These are phyloP conservation scores for Podospora conica DNA, from an alignment of 495 filamentous ascomycete genomes.

Conservation along the genomic window DNA sequence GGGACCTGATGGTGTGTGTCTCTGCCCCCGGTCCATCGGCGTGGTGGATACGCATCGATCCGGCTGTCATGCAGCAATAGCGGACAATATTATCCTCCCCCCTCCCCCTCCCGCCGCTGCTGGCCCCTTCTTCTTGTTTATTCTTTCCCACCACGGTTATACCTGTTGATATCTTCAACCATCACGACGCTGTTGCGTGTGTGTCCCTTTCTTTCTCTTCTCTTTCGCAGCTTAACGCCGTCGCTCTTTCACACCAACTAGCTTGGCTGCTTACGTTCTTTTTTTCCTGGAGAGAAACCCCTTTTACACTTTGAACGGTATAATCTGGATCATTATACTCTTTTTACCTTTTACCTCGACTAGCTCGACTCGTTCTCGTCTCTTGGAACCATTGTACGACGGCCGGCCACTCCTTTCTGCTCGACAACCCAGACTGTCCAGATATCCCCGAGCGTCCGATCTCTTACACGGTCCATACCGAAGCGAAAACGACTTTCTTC, in stretches of 20 bases:
- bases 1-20: constrained; percentile 25
- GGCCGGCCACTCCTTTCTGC: constrained; percentile 19
- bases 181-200: constrained; percentile 45
- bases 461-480: constrained; percentile 13
- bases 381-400: constrained; percentile 18
- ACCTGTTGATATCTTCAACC: constrained; percentile 32
- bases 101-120: constrained; percentile 27
- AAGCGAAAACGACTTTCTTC: constrained; percentile 27
- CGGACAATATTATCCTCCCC: constrained; percentile 32
- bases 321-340: constrained; percentile 40
- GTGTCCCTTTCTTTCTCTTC: constrained; percentile 36
- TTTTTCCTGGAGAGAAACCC: constrained; percentile 34
- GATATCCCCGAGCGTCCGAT: constrained; percentile 2
- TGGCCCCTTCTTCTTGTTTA: constrained; percentile 33
- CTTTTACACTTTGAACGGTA: constrained; percentile 38
- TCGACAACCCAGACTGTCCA: constrained; percentile 7
- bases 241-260: constrained; percentile 55
- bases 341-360: constrained; percentile 12
- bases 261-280: constrained; percentile 52
- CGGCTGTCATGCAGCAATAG: constrained; percentile 33
- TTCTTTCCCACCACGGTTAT: constrained; percentile 35
- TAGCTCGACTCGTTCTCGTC: constrained; percentile 21
- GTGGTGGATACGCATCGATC: constrained; percentile 31
- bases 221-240: constrained; percentile 47
- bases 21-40: constrained; percentile 25